A percentile compares a stretch with the other conserved stretches of the same genome.
Evolutionary conservation across 208 protist genomes (phyloP).

Genomic region (Wallacemonas sp.): DNA sequence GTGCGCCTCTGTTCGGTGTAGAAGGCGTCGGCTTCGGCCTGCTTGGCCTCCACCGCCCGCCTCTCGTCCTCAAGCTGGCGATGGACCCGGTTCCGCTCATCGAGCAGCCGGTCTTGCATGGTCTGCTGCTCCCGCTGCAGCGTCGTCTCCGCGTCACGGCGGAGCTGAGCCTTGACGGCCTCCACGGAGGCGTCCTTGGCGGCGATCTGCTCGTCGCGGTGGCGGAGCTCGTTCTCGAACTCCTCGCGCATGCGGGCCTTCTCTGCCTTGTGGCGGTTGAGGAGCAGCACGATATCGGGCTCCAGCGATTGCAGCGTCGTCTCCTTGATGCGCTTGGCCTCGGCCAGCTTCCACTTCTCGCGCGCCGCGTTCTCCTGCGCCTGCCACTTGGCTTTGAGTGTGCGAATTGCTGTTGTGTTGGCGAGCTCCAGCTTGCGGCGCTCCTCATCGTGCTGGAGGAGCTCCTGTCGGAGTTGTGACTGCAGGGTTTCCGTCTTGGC

Average conservation of each 20-base stretch:
- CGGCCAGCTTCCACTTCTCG: conserved; percentile 82
- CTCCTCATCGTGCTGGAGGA: conserved; percentile 52
- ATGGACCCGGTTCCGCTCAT: conserved; percentile 60
- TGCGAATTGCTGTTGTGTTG: conserved; percentile 61
- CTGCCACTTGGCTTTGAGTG: conserved; percentile 67
- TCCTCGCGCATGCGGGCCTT: conserved; percentile 88
- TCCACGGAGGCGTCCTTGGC: conserved; percentile 78
- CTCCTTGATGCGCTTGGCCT: conserved; percentile 91
- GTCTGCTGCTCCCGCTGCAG: conserved; percentile 62
- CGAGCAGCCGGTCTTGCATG: conserved; percentile 47
- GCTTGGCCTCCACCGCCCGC: conserved; percentile 33
- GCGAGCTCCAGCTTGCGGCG: conserved; percentile 54
- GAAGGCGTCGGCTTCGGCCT: conserved; percentile 68
- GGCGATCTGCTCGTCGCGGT: conserved; percentile 75
- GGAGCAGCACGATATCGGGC: conserved; percentile 91
- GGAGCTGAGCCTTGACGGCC: conserved; percentile 57
- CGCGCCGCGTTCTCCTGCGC: conserved; percentile 79
- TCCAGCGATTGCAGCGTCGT: conserved; percentile 89
- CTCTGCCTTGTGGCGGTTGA: conserved; percentile 91
- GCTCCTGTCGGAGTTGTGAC: conserved; percentile 51
- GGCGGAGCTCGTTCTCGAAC: conserved; percentile 86
- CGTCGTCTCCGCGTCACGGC: conserved; percentile 56
- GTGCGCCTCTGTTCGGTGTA: conserved; percentile 61
- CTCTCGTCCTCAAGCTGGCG: conserved; percentile 70
- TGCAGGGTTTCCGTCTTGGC: conserved; percentile 60